phyloP scores from a whole-genome alignment of 192 early-diverging fungal species.

The Endogone sp. region DNA sequence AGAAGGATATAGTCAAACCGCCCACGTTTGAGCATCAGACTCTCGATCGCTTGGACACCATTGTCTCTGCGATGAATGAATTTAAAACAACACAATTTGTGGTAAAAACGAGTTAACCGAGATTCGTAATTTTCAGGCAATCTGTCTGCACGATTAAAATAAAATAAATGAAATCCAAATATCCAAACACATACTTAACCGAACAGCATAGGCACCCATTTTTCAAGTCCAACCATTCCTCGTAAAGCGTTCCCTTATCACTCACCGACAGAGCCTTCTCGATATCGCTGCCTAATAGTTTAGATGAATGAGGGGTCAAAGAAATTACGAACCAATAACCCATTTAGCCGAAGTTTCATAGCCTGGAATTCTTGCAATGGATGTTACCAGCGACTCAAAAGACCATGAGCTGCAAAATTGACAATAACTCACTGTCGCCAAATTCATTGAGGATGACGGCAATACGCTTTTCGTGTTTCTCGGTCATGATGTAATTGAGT shows the following conservation, averaged over 20 bases:
- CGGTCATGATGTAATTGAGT: conserved; percentile 77
- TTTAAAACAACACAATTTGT: no score
- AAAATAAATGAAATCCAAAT: not conserved
- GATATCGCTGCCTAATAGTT: conserved; percentile 70
- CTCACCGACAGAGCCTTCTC: conserved; percentile 87
- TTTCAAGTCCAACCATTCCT: conserved; percentile 96
- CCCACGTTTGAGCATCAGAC: conserved; percentile 86
- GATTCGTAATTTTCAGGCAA: no score
- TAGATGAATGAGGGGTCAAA: not conserved
- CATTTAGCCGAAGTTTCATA: not conserved
- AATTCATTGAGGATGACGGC: conserved; percentile 99
- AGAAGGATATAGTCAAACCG: conserved; percentile 95
- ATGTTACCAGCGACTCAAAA: no score
- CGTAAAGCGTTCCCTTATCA: conserved; percentile 77
- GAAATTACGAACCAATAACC: no score
- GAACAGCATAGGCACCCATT: conserved; percentile 99
- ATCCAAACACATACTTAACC: conserved; percentile 64
- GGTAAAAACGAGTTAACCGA: no score
- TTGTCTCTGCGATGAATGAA: conserved; percentile 61
- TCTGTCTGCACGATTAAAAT: no score
- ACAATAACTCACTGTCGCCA: conserved; percentile 61
- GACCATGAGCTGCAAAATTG: not conserved
- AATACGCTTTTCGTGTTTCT: conserved; percentile 90
- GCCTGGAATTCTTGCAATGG: no score
- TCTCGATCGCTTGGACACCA: conserved; percentile 92